phyloP scores from a whole-genome alignment of 805 yeast genomes.

The Grigorovia humatica region DNA sequence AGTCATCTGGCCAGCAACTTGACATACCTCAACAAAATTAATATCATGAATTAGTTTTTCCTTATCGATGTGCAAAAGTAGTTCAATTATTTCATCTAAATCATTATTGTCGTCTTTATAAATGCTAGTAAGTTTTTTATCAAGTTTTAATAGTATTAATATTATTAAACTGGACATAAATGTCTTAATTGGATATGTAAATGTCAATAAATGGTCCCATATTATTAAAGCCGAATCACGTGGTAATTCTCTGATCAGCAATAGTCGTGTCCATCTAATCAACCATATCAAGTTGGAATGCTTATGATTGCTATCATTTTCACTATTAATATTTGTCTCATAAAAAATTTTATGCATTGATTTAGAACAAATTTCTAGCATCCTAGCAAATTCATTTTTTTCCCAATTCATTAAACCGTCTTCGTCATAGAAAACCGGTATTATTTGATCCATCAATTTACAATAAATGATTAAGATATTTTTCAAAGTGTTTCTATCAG shows the following conservation, averaged over 20 bases:
- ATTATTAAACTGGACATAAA: slow-evolving; percentile 18
- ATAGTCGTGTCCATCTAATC: slow-evolving; percentile 26
- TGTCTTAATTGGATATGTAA: slow-evolving; percentile 14
- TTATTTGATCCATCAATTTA: slow-evolving; percentile 20
- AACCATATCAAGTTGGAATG: slow-evolving; percentile 22
- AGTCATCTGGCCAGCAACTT: slow-evolving; percentile 18
- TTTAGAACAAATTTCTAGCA: slow-evolving; percentile 15
- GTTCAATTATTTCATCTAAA: slow-evolving; percentile 22
- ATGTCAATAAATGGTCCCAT: slow-evolving; percentile 27
- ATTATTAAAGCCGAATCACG: slow-evolving; percentile 14
- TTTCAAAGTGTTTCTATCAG: background rate
- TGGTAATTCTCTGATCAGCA: slow-evolving; percentile 24
- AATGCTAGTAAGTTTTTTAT: background rate
- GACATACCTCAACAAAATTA: slow-evolving; percentile 18
- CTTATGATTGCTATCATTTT: slow-evolving; percentile 2
- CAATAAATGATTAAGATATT: slow-evolving; percentile 17
- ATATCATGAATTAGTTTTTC: slow-evolving; percentile 6
- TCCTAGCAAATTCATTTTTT: slow-evolving; percentile 10
- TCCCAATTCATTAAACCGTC: slow-evolving; percentile 20
- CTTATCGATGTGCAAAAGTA: slow-evolving; percentile 17
- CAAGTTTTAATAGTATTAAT: slow-evolving; percentile 11
- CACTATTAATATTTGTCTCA: background rate
- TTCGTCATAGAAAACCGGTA: slow-evolving; percentile 21
- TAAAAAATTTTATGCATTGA: slow-evolving; percentile 10
- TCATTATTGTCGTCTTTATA: slow-evolving; percentile 12